These are phyloP conservation scores for Atkinsonella texensis DNA, from an alignment of 2,329 filamentous ascomycete genomes.

Conservation along the genomic window DNA sequence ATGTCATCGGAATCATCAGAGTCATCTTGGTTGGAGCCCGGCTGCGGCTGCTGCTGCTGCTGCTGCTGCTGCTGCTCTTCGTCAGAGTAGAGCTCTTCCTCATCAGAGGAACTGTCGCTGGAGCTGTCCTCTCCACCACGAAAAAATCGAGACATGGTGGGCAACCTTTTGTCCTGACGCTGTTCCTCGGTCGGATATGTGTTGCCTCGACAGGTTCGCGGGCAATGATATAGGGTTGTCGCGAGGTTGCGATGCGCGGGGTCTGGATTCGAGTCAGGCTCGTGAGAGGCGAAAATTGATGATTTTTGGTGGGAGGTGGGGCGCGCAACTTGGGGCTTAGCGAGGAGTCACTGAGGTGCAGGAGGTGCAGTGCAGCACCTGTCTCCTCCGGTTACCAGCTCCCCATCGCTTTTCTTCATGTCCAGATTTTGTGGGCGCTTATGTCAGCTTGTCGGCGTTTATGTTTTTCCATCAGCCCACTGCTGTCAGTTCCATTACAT, in stretches of 20 bases:
- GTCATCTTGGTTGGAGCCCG: constrained; percentile 23
- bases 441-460: constrained; percentile 5
- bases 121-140: constrained; percentile 85
- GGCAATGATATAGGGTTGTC: constrained; percentile 9
- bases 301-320: constrained; percentile 32
- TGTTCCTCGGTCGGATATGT: constrained; percentile 5
- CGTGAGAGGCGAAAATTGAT: constrained; percentile 25
- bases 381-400: background rate
- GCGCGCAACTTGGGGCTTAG: constrained; percentile 27
- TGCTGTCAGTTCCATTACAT: too few species aligned
- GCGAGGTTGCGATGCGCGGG: constrained; percentile 21
- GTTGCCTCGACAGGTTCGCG: constrained; percentile 10
- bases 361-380: background rate
- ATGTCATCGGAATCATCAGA: constrained; percentile 28
- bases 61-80: constrained; percentile 19
- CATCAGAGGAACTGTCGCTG: constrained; percentile 87
- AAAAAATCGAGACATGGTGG: constrained; percentile 93
- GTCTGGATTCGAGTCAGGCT: constrained; percentile 19
- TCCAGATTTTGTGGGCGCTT: constrained; percentile 5
- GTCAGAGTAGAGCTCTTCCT: constrained; percentile 79
- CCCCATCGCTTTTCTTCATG: background rate
- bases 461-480: constrained; percentile 1
- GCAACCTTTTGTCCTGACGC: constrained; percentile 13
- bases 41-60: constrained; percentile 20
- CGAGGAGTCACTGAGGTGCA: constrained; percentile 11